phyloP scores from a whole-genome alignment of 176 grass and related monocot species.

The Echinochloa phyllopogon region DNA sequence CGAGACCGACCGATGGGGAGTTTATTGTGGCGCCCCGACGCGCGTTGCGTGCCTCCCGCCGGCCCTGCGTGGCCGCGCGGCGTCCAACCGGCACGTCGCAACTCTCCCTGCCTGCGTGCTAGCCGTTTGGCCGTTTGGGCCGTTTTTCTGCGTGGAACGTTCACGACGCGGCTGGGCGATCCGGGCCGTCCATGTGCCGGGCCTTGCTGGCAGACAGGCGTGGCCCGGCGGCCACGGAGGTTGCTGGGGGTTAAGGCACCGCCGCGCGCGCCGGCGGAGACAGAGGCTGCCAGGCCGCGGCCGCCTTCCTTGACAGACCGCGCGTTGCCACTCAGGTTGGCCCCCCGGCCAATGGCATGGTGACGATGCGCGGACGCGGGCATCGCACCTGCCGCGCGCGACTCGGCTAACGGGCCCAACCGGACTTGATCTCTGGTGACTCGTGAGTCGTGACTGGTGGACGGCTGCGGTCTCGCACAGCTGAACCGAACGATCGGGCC shows the following conservation, averaged over 20 bases:
- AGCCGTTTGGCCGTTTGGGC: no score
- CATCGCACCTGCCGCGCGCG: neutral
- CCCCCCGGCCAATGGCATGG: neutral
- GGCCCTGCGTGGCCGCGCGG: neutral
- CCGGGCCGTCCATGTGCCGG: neutral
- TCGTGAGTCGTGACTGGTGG: no score
- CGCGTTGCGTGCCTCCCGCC: slow-evolving; percentile 4
- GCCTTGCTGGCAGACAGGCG: neutral
- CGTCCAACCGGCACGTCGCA: neutral
- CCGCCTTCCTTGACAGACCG: neutral
- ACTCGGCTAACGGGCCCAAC: no score
- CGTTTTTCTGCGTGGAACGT: no score
- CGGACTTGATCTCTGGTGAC: no score
- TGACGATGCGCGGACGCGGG: neutral
- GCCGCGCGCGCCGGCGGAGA: neutral
- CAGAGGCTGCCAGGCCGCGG: neutral
- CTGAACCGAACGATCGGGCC: neutral
- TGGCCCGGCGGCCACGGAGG: neutral
- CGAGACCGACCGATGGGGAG: neutral
- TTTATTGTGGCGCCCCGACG: slow-evolving; percentile 36
- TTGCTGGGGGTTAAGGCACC: slow-evolving; percentile 9
- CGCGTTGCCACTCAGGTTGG: neutral
- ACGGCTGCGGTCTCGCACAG: neutral
- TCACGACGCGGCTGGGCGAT: neutral
- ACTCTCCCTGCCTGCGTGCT: neutral